These are phyloP conservation scores for Kwoniella mangroviensis DNA, from an alignment of 768 basidiomycete species.

Conservation along the genomic window DNA sequence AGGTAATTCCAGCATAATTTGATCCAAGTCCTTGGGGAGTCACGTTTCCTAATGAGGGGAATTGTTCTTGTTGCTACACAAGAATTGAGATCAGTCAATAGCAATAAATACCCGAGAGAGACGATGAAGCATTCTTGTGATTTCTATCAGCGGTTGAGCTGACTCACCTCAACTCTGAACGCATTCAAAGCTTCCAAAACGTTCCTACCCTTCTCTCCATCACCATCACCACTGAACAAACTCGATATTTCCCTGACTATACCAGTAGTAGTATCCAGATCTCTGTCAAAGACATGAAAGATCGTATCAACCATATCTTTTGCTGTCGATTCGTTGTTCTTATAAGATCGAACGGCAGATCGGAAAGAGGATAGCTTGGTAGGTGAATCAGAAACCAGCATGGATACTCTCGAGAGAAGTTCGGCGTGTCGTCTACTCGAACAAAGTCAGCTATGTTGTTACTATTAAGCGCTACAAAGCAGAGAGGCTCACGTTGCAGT, in stretches of 20 bases:
- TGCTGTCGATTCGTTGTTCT: slow-evolving; percentile 74
- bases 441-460: too few relatives aligned
- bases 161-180: slow-evolving; percentile 76
- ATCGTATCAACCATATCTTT: slow-evolving; percentile 84
- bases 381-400: slow-evolving; percentile 56
- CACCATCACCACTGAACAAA: slow-evolving; percentile 73
- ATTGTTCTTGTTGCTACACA: slow-evolving; percentile 76
- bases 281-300: slow-evolving; percentile 74
- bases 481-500: slow-evolving; percentile 55
- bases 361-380: slow-evolving; percentile 61
- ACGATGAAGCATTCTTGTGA: too few relatives aligned
- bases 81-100: neutral
- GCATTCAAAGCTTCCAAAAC: slow-evolving; percentile 78
- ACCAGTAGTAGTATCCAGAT: slow-evolving; percentile 71
- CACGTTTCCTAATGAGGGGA: slow-evolving; percentile 69
- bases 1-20: slow-evolving; percentile 77
- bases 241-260: slow-evolving; percentile 64
- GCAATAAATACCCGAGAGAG: too few relatives aligned
- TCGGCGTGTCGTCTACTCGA: slow-evolving; percentile 74
- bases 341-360: slow-evolving; percentile 78
- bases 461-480: too few relatives aligned
- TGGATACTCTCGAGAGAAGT: slow-evolving; percentile 67
- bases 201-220: slow-evolving; percentile 70
- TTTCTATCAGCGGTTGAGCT: too few relatives aligned
- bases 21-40: slow-evolving; percentile 53